Evolutionary conservation across 2,329 filamentous ascomycete genomes (phyloP), one percentile per base, ranked within the genome.

Genomic region (Parasarocladium wereldwijsianum): DNA sequence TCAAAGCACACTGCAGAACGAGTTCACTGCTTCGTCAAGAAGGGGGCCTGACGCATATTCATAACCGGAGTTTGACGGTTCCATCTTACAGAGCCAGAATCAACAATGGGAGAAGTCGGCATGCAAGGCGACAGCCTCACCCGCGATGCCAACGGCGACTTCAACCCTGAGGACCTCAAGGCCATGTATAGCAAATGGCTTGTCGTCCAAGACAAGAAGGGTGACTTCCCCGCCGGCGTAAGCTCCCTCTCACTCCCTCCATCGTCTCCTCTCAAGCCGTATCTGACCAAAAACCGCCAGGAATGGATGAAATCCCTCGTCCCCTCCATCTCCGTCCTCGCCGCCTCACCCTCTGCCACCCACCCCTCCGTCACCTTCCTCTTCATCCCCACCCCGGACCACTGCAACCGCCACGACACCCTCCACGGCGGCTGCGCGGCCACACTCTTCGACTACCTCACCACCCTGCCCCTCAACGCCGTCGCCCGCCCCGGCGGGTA

Each of bases 371-470:
- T 57, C 30, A 55, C 50, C 18, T 66, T 70, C 45, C 42, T 51
- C 34, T 66, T 62, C 46, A 63, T 53, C 3, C 60, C 70, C 16
- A 58, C 62, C 33, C 47, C 52, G 0, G 40, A 52, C 4, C 64
- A 76, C 52, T 61, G 57, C 47, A 76, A 76, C 48, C 50, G 57
- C 5, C 34, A 63, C 10, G 48, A 50, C 16, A 75, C 64, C 50
- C 51, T 77, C 32, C 71, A 76, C 43, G 71, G 70, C 31, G 72
- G 71, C 12, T 75, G 70, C 37, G 61, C 70, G 0, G 66, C 78
- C 3, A 75, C 75, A 0, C 51, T 84, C 4, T 75, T 82, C 39
- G 79, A 84, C 51, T 55, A 67, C 34, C 63, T 69, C 40, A 81
- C 78, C 0, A 70, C 69, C 3, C 47, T 70, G 12, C 58, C 70